A percentile compares a stretch with the other conserved stretches of the same genome.
These are phyloP conservation scores for Blastobotrys ciferrii DNA, from an alignment of 1,139 yeast genomes.

Conservation along the genomic window DNA sequence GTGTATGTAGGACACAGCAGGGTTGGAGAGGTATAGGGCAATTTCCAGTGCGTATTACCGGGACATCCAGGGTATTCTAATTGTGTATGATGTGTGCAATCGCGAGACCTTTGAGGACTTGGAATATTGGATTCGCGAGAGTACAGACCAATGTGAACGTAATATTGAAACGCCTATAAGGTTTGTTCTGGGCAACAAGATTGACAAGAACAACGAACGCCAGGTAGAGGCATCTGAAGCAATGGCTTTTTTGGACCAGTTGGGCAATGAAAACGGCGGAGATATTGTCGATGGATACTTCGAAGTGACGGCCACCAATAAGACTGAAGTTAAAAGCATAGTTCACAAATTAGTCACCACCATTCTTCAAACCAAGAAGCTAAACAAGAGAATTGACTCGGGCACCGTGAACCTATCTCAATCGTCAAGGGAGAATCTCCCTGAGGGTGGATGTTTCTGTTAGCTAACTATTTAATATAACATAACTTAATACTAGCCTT, in stretches of 20 bases:
- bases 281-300: constrained; percentile 34
- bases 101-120: constrained; percentile 12
- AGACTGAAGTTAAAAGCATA: neutral
- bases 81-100: constrained; percentile 14
- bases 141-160: constrained; percentile 7
- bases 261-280: constrained; percentile 21
- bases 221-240: constrained; percentile 31
- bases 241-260: constrained; percentile 14
- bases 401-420: neutral
- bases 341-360: neutral
- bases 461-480: neutral
- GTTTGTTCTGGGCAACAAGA: constrained; percentile 45
- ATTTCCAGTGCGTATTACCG: constrained; percentile 15
- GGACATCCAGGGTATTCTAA: constrained; percentile 14
- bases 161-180: constrained; percentile 29
- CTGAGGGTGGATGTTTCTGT: neutral
- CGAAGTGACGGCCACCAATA: constrained; percentile 31
- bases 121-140: constrained; percentile 23
- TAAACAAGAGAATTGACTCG: neutral
- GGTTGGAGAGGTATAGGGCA: constrained; percentile 15
- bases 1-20: constrained; percentile 15
- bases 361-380: neutral
- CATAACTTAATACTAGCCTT: constrained; percentile 33
- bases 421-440: neutral
- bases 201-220: constrained; percentile 35